Base-by-base conservation (phyloP, 257 asterid genomes). In the Nicotiana knightiana region DNA sequence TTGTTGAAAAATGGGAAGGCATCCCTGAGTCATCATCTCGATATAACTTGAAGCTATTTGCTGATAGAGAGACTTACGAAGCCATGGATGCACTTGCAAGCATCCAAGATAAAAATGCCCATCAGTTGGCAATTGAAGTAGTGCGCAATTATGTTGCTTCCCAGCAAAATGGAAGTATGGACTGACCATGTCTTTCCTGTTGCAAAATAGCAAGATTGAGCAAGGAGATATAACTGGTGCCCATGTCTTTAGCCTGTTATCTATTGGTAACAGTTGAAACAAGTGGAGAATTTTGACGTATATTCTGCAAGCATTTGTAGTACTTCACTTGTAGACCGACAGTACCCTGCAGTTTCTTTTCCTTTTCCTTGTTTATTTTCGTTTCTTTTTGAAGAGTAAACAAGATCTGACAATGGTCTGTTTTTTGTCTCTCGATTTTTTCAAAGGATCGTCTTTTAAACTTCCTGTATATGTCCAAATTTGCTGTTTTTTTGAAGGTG, bases 1-100 rank as follows among this genome's bases (percentile, higher is more conserved):
- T 93, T 87, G 92, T 95, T 77, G 92, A 91, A 73, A 91, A 88
- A 78, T 93, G 98, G 98, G 97, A 89, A 11, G 99, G 97, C 80
- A 67, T 91, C 64, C 97, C 98, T 21, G 81, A 67, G 64, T 84
- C 89, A 64, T 64, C 92, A 71, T 83, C 97, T 6, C 88, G 92
- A 8, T 90, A 87, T 86, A 92, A 90, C 90, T 82, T 92, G 90
- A 93, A 90, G 81, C 94, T 93, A 35, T 59, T 79, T 62, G 61
- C 86, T 59, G 96, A 93, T 88, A 93, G 89, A 90, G 96, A 87
- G 84, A 93, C 97, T 5, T 93, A 87, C 43, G 92, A 89, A 86
- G 88, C 90, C 67, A 78, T 93, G 87, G 93, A 89, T 82, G 86
- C 87, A 78, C 90, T 93, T 6, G 97, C 93, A 51, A 86, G 86